phyloP scores from a whole-genome alignment of 345 rosid species.

The Linum tenue region DNA sequence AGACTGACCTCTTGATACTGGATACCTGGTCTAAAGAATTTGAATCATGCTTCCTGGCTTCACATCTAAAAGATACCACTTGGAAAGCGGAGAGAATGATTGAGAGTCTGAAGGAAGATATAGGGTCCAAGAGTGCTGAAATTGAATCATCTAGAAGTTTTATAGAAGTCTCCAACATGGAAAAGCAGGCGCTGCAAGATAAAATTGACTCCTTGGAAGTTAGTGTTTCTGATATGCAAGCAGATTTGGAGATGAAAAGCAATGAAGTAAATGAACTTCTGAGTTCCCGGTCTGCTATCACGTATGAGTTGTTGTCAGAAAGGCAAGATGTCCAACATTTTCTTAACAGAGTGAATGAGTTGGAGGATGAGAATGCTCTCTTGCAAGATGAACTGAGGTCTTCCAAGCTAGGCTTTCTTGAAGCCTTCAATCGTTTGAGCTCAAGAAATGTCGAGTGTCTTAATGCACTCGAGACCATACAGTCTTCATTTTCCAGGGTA shows the following conservation, averaged over 20 bases:
- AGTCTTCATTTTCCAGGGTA: constrained; percentile 14
- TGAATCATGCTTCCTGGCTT: constrained; percentile 54
- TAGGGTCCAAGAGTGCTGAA: constrained; percentile 37
- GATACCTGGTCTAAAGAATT: constrained; percentile 52
- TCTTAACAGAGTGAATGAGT: constrained; percentile 23
- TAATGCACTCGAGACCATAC: constrained; percentile 19
- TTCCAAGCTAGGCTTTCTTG: constrained; percentile 19
- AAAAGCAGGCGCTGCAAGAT: constrained; percentile 34
- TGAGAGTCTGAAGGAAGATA: constrained; percentile 43
- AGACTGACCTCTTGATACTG: constrained; percentile 40
- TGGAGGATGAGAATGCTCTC: constrained; percentile 35
- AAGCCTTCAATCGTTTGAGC: constrained; percentile 28
- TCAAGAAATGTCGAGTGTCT: constrained; percentile 27
- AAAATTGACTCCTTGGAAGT: constrained; percentile 29
- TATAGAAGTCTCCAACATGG: constrained; percentile 20
- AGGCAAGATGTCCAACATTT: constrained; percentile 31
- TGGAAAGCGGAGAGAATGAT: constrained; percentile 27
- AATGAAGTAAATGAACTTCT: constrained; percentile 38
- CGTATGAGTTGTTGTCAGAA: constrained; percentile 38
- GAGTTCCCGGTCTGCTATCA: constrained; percentile 33
- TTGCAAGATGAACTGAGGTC: constrained; percentile 24
- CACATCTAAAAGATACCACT: constrained; percentile 41
- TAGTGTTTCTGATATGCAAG: constrained; percentile 33
- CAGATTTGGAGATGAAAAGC: constrained; percentile 42
- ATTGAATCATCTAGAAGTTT: constrained; percentile 26